A percentile compares a stretch with the other conserved stretches of the same genome.
Conservation (phyloP, 495 filamentous ascomycete species). For the Astrothelium macrocarpum region DNA sequence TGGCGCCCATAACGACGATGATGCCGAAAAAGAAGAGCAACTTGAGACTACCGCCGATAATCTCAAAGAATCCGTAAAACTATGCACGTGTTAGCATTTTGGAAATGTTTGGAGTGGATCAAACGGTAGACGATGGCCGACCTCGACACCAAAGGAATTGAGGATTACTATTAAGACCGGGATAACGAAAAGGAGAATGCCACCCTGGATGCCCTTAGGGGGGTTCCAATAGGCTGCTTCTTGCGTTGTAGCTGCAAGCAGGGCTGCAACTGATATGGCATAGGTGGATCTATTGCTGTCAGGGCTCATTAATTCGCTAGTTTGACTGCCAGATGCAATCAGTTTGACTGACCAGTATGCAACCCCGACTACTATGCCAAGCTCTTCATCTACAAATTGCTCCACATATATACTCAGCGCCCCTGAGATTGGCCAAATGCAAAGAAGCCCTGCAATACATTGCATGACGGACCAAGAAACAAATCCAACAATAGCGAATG, state of each 20-base stretch:
- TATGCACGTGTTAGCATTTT: background rate
- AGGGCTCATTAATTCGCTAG: background rate
- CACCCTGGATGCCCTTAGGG: background rate
- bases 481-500: conserved; percentile 2
- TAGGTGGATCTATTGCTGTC: background rate
- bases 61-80: conserved; percentile 7
- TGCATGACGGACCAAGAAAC: conserved; percentile 6
- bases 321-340: background rate
- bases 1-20: conserved; percentile 2
- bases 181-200: background rate
- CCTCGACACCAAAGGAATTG: conserved; percentile 7
- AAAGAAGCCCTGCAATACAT: conserved; percentile 8
- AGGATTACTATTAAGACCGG: background rate
- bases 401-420: background rate
- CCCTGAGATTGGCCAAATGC: conserved; percentile 10
- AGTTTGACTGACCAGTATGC: conserved; percentile 7
- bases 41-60: conserved; percentile 6
- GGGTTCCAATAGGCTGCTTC: conserved; percentile 4
- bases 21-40: background rate
- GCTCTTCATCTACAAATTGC: conserved; percentile 9
- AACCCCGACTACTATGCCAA: conserved; percentile 5
- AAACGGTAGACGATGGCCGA: background rate
- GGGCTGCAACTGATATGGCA: background rate
- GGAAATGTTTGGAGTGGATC: background rate
- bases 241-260: conserved; percentile 3